Percentiles rank a stretch among this genome's conserved stretches.
Conservation (phyloP, 1,284 basidiomycete genomes). For the Ustilago esculenta region DNA sequence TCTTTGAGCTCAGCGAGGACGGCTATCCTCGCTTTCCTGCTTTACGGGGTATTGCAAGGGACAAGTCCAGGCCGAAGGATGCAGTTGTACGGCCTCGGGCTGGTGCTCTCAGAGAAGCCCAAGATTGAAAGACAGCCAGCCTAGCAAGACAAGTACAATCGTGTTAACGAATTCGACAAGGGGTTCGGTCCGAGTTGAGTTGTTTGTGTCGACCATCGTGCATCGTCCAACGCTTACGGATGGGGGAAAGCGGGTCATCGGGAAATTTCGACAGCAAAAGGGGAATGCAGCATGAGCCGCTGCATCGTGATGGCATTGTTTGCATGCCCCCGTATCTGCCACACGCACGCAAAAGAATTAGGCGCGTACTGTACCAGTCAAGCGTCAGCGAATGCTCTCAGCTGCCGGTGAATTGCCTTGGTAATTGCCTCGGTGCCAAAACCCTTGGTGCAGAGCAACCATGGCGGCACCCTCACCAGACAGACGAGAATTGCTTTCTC, state of each 20-base stretch:
- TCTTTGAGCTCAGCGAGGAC: constrained; percentile 75
- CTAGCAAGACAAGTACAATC: too few species aligned
- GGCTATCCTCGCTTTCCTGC: constrained; percentile 72
- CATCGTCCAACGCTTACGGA: too few species aligned
- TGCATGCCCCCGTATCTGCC: constrained; percentile 1
- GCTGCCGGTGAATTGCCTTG: not conserved
- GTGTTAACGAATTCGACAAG: too few species aligned
- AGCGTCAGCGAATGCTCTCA: not conserved
- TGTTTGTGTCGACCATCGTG: too few species aligned
- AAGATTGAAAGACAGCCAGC: not conserved
- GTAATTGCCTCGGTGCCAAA: not conserved
- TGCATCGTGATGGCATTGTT: constrained; percentile 17
- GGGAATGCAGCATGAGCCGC: too few species aligned
- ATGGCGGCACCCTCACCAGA: too few species aligned
- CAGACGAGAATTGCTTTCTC: too few species aligned
- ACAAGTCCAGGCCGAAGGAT: constrained; percentile 52
- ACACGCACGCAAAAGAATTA: not conserved
- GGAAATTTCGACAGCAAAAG: not conserved
- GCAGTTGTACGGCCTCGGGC: constrained; percentile 43
- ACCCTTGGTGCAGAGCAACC: not conserved
- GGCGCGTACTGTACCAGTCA: not conserved
- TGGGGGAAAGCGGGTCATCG: constrained; percentile 5
- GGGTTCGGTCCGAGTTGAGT: too few species aligned
- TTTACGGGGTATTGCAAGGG: constrained; percentile 71
- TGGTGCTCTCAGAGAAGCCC: constrained; percentile 8